Conservation (phyloP, 2,329 filamentous ascomycete species). For the Penicillium sp. region DNA sequence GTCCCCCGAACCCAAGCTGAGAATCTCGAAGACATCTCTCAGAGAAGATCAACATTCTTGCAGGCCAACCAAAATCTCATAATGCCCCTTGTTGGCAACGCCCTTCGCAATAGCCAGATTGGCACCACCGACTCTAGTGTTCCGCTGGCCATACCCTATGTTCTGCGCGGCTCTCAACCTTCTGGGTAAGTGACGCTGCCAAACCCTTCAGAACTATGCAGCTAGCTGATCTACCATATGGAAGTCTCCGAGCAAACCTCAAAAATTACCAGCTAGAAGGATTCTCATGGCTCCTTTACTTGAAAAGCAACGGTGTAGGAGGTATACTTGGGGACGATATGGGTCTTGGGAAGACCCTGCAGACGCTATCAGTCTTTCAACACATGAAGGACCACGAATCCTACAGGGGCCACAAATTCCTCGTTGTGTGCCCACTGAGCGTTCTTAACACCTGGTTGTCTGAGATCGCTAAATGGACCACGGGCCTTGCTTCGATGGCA, state of each 20-base stretch:
- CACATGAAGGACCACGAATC: slow-evolving; percentile 48
- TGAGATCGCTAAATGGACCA: slow-evolving; percentile 54
- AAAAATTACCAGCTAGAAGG: slow-evolving; percentile 59
- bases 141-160: not conserved
- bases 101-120: not conserved
- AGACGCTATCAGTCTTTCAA: slow-evolving; percentile 50
- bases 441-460: slow-evolving; percentile 56
- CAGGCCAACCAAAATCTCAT: not conserved
- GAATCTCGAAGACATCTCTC: not conserved
- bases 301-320: slow-evolving; percentile 31
- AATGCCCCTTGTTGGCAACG: not conserved
- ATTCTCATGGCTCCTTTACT: slow-evolving; percentile 54
- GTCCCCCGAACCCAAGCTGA: not conserved
- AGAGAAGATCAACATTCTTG: not conserved
- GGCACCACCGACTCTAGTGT: not conserved
- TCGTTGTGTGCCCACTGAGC: slow-evolving; percentile 57
- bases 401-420: slow-evolving; percentile 16
- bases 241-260: slow-evolving; percentile 51
- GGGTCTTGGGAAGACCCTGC: slow-evolving; percentile 38
- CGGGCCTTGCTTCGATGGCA: slow-evolving; percentile 49
- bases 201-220: not conserved
- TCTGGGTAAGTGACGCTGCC: not conserved
- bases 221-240: not conserved
- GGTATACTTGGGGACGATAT: slow-evolving; percentile 38
- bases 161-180: not conserved